phyloP scores from a whole-genome alignment of 73 alveolate genomes.

The Urostyla sp. region DNA sequence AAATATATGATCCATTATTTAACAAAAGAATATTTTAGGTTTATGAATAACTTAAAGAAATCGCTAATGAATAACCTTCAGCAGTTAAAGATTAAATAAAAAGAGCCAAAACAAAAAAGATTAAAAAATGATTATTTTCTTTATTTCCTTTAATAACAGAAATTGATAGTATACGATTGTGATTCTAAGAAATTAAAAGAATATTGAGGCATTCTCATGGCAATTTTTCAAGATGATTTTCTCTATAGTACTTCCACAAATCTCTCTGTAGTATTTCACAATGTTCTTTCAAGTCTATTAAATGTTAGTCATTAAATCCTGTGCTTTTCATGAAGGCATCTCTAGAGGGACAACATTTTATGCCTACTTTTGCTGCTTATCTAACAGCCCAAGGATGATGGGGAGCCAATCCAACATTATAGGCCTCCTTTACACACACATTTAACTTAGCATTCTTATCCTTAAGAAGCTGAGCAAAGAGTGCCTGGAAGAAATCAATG shows the following conservation, averaged over 20 bases:
- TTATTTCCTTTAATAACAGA: not conserved
- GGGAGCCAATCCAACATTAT: conserved; percentile 76
- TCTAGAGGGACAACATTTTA: conserved; percentile 60
- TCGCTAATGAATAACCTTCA: conserved; percentile 55
- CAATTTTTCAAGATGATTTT: too few relatives aligned
- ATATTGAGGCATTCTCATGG: too few relatives aligned
- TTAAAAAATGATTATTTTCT: not conserved
- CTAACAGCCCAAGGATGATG: conserved; percentile 85
- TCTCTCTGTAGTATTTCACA: too few relatives aligned
- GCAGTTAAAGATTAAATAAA: conserved; percentile 56
- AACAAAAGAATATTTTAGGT: conserved; percentile 62
- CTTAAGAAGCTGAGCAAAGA: conserved; percentile 52
- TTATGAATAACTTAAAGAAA: conserved; percentile 59
- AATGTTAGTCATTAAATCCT: too few relatives aligned
- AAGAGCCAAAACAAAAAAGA: conserved; percentile 64
- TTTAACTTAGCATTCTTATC: conserved; percentile 53
- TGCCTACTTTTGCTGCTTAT: conserved; percentile 76
- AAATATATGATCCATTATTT: conserved; percentile 64
- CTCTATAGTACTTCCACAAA: too few relatives aligned
- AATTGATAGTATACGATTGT: too few relatives aligned
- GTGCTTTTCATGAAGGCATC: conserved; percentile 15
- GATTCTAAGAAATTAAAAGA: too few relatives aligned
- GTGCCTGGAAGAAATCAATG: conserved; percentile 63
- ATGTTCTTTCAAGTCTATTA: too few relatives aligned
- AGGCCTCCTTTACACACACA: conserved; percentile 67